Evolutionary conservation across 768 basidiomycete genomes (phyloP).

Genomic region (Pleurotus djamor): DNA sequence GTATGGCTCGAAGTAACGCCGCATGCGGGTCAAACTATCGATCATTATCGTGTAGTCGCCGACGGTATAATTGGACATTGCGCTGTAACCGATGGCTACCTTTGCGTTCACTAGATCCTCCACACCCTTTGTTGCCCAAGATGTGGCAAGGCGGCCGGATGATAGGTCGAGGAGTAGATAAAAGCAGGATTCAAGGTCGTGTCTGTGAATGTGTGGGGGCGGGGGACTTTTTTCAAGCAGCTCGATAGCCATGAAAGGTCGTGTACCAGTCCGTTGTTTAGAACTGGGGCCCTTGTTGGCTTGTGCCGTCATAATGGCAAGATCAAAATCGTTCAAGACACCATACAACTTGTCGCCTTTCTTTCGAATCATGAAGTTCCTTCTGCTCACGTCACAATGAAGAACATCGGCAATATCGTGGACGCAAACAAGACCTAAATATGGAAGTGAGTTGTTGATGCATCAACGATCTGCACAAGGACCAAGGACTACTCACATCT

Average conservation of each 20-base stretch:
- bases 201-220: not conserved
- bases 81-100: not conserved
- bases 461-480: not conserved
- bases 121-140: not conserved
- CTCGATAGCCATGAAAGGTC: not conserved
- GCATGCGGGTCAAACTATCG: not conserved
- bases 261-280: not conserved
- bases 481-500: not conserved
- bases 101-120: not conserved
- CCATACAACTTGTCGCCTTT: not conserved
- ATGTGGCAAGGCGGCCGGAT: too few relatives aligned
- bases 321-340: slow-evolving; percentile 2
- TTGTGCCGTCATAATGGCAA: not conserved
- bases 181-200: slow-evolving; percentile 3
- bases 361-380: not conserved
- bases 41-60: not conserved
- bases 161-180: not conserved
- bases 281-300: not conserved
- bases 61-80: not conserved
- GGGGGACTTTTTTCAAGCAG: not conserved
- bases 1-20: not conserved
- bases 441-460: not conserved
- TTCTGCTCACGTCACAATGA: not conserved
- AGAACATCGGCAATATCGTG: not conserved
- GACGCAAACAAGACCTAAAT: not conserved